phyloP scores from a whole-genome alignment of 2,329 filamentous ascomycete species.

The Pseudogymnoascus pannorum region DNA sequence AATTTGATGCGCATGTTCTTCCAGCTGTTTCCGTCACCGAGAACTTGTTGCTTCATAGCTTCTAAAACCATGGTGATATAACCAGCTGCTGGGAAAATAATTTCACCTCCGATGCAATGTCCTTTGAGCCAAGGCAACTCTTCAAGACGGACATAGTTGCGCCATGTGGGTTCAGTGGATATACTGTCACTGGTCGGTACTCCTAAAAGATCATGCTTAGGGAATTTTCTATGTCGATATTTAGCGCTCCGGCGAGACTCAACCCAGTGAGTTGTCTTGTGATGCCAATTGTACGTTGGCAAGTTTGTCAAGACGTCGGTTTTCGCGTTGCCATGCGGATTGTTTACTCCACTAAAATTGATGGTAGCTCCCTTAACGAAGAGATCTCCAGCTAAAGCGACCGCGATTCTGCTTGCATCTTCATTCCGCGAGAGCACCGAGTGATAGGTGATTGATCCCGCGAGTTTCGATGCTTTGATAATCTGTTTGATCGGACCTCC shows the following conservation, averaged over 20 bases:
- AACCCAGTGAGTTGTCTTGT: constrained; percentile 43
- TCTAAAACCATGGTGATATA: constrained; percentile 44
- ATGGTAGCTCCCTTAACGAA: neutral
- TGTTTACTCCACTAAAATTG: no score
- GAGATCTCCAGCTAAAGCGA: constrained; percentile 13
- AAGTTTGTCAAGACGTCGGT: constrained; percentile 34
- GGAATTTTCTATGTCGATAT: constrained; percentile 37
- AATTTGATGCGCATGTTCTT: neutral
- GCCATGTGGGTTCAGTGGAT: constrained; percentile 22
- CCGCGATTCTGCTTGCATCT: constrained; percentile 14
- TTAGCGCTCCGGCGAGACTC: constrained; percentile 42
- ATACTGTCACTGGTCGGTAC: constrained; percentile 14
- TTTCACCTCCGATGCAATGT: constrained; percentile 43
- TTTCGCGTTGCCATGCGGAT: neutral
- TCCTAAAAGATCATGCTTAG: constrained; percentile 45
- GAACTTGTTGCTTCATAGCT: constrained; percentile 19
- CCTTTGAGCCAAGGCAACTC: constrained; percentile 47
- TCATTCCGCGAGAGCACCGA: constrained; percentile 14
- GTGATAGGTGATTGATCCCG: neutral
- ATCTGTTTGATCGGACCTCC: constrained; percentile 29
- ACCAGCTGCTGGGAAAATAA: constrained; percentile 44
- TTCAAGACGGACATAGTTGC: constrained; percentile 22
- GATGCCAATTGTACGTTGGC: constrained; percentile 48
- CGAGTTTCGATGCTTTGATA: constrained; percentile 8
- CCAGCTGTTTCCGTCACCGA: neutral